These are phyloP conservation scores for Dictyostelium gargantuum DNA, from an alignment of 208 protist genomes.

Conservation along the genomic window DNA sequence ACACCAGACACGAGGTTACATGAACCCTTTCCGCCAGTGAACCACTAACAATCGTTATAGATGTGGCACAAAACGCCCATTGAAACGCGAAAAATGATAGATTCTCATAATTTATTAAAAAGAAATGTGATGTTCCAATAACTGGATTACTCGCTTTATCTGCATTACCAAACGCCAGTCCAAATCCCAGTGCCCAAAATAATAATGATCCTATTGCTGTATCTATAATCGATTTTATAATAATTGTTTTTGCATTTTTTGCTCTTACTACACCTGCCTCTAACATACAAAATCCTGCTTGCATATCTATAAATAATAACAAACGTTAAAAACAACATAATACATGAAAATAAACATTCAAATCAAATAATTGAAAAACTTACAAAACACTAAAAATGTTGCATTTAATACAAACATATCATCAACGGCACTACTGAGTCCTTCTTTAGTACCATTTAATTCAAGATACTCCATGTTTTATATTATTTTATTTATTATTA, in stretches of 20 bases:
- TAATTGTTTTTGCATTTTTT: slow-evolving; percentile 64
- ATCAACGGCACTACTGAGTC: slow-evolving; percentile 14
- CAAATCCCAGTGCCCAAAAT: slow-evolving; percentile 57
- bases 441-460: background rate
- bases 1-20: slow-evolving; percentile 48
- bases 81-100: slow-evolving; percentile 51
- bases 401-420: slow-evolving; percentile 40
- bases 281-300: slow-evolving; percentile 58
- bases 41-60: slow-evolving; percentile 57
- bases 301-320: background rate
- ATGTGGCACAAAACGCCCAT: slow-evolving; percentile 41
- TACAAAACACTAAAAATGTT: slow-evolving; percentile 58
- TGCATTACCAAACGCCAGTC: slow-evolving; percentile 38
- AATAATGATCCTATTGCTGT: slow-evolving; percentile 44
- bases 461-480: slow-evolving; percentile 55
- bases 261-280: slow-evolving; percentile 52
- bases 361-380: background rate
- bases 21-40: slow-evolving; percentile 51
- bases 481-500: background rate
- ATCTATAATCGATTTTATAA: slow-evolving; percentile 66
- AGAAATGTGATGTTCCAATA: slow-evolving; percentile 41
- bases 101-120: slow-evolving; percentile 43
- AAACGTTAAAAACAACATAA: background rate
- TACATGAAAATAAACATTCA: background rate
- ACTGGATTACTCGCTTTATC: slow-evolving; percentile 38